These are phyloP conservation scores for Blastocystis hominis DNA, from an alignment of 352 stramenopile species.

Conservation along the genomic window DNA sequence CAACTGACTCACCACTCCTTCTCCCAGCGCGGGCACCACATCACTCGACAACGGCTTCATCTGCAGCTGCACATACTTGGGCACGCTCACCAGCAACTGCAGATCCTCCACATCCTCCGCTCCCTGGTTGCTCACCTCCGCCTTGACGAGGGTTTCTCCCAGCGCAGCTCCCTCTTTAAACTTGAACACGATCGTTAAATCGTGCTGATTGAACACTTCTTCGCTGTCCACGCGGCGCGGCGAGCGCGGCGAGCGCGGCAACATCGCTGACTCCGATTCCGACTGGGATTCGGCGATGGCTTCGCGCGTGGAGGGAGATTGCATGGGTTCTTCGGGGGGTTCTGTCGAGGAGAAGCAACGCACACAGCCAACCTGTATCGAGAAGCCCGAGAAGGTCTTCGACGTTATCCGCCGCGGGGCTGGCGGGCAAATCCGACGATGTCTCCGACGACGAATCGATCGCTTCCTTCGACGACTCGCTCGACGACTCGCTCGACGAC, in stretches of 20 bases:
- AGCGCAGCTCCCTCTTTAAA: constrained; percentile 80
- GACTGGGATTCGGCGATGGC: constrained; percentile 4
- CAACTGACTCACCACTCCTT: constrained; percentile 78
- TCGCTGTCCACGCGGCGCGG: no score
- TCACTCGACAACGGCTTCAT: constrained; percentile 87
- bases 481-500: background rate
- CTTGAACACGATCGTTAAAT: constrained; percentile 84
- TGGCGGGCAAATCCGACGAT: no score
- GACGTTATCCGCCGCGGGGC: no score
- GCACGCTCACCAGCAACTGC: constrained; percentile 84
- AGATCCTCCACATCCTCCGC: constrained; percentile 77
- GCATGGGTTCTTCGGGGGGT: no score
- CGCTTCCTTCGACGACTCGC: background rate
- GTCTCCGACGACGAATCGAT: background rate
- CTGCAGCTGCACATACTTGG: constrained; percentile 84
- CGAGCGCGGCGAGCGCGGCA: no score
- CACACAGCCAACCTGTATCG: no score
- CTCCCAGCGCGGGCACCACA: constrained; percentile 73
- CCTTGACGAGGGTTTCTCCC: constrained; percentile 77
- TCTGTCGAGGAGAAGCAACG: no score
- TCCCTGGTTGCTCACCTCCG: constrained; percentile 80
- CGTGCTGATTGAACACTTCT: constrained; percentile 89
- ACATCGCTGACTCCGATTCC: no score
- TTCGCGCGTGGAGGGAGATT: constrained; percentile 60
- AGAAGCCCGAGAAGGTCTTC: no score